These are phyloP conservation scores for Xylaria sp. DNA, from an alignment of 2,329 filamentous ascomycete genomes.

Conservation along the genomic window DNA sequence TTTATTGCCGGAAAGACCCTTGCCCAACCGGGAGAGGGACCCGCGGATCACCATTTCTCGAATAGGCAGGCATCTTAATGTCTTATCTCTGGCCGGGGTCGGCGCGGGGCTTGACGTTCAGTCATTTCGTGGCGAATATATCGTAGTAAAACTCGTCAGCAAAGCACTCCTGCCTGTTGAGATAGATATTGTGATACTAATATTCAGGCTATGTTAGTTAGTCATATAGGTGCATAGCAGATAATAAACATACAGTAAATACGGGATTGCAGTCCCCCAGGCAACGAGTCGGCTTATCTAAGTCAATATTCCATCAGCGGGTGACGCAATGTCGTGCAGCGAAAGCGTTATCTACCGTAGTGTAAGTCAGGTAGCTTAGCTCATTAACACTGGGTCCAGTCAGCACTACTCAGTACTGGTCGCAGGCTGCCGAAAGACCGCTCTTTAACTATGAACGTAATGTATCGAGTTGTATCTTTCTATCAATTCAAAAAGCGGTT, in stretches of 20 bases:
- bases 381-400: too few relatives aligned
- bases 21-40: slow-evolving; percentile 15
- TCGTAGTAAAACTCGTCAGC: background rate
- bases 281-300: slow-evolving; percentile 9
- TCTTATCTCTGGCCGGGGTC: slow-evolving; percentile 37
- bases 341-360: background rate
- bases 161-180: background rate
- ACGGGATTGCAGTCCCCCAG: background rate
- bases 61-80: slow-evolving; percentile 46
- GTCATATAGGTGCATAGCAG: background rate
- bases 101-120: background rate
- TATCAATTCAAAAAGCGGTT: too few relatives aligned
- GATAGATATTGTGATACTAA: background rate
- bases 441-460: background rate
- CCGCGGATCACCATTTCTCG: slow-evolving; percentile 38
- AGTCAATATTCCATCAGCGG: too few relatives aligned
- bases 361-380: background rate
- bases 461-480: too few relatives aligned
- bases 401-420: too few relatives aligned
- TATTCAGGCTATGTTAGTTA: background rate
- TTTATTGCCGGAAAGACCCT: slow-evolving; percentile 28
- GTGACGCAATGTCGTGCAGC: too few relatives aligned
- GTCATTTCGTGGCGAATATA: background rate
- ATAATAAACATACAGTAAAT: background rate
- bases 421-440: background rate